phyloP scores from a whole-genome alignment of 2,329 filamentous ascomycete species.

The Apiospora kogelbergensis region DNA sequence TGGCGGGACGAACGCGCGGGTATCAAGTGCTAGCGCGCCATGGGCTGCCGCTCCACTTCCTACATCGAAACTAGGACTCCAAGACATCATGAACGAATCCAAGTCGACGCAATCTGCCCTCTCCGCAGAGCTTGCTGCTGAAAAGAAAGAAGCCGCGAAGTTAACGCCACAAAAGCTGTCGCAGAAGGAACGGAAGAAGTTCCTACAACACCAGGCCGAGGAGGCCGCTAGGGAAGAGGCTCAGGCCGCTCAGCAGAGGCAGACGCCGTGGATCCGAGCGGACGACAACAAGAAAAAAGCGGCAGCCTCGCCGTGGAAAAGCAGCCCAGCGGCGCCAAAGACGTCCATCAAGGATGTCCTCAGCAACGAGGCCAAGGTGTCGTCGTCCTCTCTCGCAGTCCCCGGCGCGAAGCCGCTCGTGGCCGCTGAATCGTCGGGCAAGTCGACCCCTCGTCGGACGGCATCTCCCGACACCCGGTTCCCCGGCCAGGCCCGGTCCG shows the following conservation, averaged over 20 bases:
- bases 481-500: conserved; percentile 49
- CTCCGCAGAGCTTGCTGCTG: conserved; percentile 53
- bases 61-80: conserved; percentile 68
- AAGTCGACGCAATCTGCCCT: conserved; percentile 50
- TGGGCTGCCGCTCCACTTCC: conserved; percentile 54
- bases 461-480: conserved; percentile 65
- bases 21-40: conserved; percentile 35
- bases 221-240: conserved; percentile 40
- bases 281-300: conserved; percentile 32
- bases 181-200: conserved; percentile 88
- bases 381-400: conserved; percentile 28
- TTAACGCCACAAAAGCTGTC: conserved; percentile 64
- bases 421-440: conserved; percentile 39
- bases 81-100: conserved; percentile 70
- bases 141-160: conserved; percentile 44
- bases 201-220: conserved; percentile 66
- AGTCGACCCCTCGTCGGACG: conserved; percentile 45
- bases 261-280: conserved; percentile 46
- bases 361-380: conserved; percentile 30
- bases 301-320: conserved; percentile 64
- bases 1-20: conserved; percentile 19
- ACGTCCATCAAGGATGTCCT: conserved; percentile 51
- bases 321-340: conserved; percentile 47
- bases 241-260: conserved; percentile 29
- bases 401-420: conserved; percentile 42